phyloP scores from a whole-genome alignment of 2,329 filamentous ascomycete genomes.

The Trichoderma arundinaceum region DNA sequence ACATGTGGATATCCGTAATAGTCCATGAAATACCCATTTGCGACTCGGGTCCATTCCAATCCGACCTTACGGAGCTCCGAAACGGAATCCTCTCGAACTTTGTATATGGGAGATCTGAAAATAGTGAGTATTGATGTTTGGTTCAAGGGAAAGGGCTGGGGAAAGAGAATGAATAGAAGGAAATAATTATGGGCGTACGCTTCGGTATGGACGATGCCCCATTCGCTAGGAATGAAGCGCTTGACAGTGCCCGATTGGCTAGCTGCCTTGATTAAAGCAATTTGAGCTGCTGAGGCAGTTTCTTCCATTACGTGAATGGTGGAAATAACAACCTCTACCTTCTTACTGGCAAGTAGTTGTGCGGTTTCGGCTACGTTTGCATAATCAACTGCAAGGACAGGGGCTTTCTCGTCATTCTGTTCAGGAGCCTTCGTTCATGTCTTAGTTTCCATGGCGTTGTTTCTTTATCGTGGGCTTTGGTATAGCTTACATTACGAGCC shows the following conservation, averaged over 20 bases:
- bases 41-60: slow-evolving; percentile 19
- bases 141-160: no score
- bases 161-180: no score
- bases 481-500: slow-evolving; percentile 9
- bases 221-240: slow-evolving; percentile 28
- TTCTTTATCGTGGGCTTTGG: neutral
- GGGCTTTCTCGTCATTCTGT: neutral
- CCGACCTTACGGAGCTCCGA: slow-evolving; percentile 8
- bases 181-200: neutral
- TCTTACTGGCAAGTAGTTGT: slow-evolving; percentile 3
- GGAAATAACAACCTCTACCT: slow-evolving; percentile 26
- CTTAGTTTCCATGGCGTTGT: neutral
- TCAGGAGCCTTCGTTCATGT: neutral
- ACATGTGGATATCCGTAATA: slow-evolving; percentile 15
- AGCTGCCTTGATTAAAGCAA: slow-evolving; percentile 27
- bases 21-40: slow-evolving; percentile 25
- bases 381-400: slow-evolving; percentile 26
- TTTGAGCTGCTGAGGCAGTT: neutral
- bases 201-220: slow-evolving; percentile 10
- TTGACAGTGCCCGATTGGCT: slow-evolving; percentile 25
- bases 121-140: neutral
- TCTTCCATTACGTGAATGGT: slow-evolving; percentile 22
- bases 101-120: neutral
- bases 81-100: neutral
- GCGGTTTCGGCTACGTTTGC: slow-evolving; percentile 16